Conservation (phyloP, 768 basidiomycete genomes). For the Rhodotorula babjevae region DNA sequence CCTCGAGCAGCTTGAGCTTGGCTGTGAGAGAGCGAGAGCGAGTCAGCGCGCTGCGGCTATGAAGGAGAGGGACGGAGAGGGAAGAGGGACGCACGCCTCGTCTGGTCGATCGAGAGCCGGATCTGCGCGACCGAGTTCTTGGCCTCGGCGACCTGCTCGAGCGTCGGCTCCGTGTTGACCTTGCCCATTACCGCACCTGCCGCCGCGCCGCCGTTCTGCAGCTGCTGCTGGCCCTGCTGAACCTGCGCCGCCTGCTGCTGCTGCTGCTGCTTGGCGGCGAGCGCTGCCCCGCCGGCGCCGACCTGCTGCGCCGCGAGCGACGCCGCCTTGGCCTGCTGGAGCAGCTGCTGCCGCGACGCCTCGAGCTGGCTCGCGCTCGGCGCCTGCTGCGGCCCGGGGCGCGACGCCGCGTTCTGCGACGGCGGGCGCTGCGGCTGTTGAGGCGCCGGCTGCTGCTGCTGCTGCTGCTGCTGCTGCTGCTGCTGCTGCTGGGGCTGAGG, state of each 20-base stretch:
- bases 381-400: not conserved
- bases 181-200: not conserved
- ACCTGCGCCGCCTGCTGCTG: no score
- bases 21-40: not conserved
- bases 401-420: not conserved
- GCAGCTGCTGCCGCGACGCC: conserved; percentile 20
- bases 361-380: conserved; percentile 10
- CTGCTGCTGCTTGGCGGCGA: conserved; percentile 10
- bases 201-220: not conserved
- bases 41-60: not conserved
- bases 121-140: conserved; percentile 4
- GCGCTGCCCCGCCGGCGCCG: not conserved
- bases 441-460: not conserved
- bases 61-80: not conserved
- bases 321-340: conserved; percentile 10
- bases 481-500: conserved; percentile 13
- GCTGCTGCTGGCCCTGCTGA: no score
- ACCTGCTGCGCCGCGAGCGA: conserved; percentile 11
- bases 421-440: conserved; percentile 1
- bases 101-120: conserved; percentile 6
- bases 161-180: conserved; percentile 22
- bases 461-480: no score
- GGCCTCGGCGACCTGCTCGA: conserved; percentile 32
- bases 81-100: conserved; percentile 13
- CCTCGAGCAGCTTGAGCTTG: conserved; percentile 19